phyloP scores from a whole-genome alignment of 2,329 filamentous ascomycete species.

The Coniella vitis region DNA sequence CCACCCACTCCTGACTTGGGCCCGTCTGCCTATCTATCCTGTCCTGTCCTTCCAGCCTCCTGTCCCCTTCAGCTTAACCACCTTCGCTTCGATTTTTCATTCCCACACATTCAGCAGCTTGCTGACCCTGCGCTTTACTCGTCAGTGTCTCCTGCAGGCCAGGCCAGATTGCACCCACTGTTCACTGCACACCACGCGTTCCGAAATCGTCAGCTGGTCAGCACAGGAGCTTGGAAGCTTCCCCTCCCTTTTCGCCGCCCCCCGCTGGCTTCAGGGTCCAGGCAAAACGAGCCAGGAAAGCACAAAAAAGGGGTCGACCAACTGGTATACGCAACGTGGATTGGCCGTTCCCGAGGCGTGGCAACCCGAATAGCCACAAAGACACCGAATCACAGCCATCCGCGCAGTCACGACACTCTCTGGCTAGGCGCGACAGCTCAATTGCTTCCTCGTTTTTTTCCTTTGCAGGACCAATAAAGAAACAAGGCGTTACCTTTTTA shows the following conservation, averaged over 20 bases:
- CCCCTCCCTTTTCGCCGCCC: neutral
- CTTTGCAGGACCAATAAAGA: neutral
- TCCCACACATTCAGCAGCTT: neutral
- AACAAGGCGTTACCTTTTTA: too few relatives aligned
- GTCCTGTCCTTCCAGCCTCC: neutral
- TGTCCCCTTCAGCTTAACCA: neutral
- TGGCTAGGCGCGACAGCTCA: neutral
- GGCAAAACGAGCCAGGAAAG: neutral
- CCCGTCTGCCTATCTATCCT: neutral
- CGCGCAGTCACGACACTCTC: neutral
- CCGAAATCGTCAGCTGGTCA: neutral
- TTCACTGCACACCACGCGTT: neutral
- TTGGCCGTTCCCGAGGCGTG: neutral
- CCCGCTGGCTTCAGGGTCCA: neutral
- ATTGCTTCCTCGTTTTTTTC: neutral
- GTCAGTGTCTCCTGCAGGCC: constrained; percentile 2
- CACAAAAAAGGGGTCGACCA: neutral
- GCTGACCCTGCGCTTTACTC: constrained; percentile 3
- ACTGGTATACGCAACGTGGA: neutral
- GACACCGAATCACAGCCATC: neutral
- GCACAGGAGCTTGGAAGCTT: neutral
- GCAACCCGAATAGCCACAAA: neutral
- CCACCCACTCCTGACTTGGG: neutral
- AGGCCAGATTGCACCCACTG: neutral
- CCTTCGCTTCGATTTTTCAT: neutral